These are phyloP conservation scores for Protomyces macrosporus DNA, from an alignment of 1,139 yeast species.

Conservation along the genomic window DNA sequence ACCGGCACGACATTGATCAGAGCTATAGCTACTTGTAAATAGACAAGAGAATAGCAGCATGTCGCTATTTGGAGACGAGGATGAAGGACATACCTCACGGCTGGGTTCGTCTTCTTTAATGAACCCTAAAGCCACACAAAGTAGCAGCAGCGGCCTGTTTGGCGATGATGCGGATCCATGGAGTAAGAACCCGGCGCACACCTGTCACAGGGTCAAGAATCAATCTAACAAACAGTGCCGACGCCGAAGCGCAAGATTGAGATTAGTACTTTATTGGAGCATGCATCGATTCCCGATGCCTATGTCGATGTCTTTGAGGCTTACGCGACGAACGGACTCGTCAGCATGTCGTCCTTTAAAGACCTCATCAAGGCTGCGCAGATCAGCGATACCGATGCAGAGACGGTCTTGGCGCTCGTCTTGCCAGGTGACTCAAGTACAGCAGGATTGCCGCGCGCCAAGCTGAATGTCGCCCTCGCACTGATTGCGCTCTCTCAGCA, in stretches of 20 bases:
- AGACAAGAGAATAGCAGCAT: neutral
- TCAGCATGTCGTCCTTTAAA: conserved; percentile 2
- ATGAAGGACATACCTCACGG: neutral
- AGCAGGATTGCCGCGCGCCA: conserved; percentile 32
- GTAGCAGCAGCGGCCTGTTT: conserved; percentile 2
- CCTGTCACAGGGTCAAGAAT: neutral
- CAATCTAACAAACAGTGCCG: neutral
- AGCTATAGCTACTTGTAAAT: too few relatives aligned
- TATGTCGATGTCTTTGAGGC: conserved; percentile 6
- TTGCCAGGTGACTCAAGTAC: conserved; percentile 23
- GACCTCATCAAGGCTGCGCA: conserved; percentile 1
- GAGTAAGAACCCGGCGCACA: conserved; percentile 4
- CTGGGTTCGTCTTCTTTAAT: neutral
- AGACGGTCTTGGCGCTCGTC: conserved; percentile 1
- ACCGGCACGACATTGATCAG: too few relatives aligned
- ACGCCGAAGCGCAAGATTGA: conserved; percentile 4
- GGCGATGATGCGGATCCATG: conserved; percentile 21
- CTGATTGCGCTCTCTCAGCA: conserved; percentile 39
- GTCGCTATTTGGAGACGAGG: conserved; percentile 23
- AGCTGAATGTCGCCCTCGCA: conserved; percentile 40
- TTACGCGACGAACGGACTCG: neutral
- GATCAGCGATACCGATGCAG: conserved; percentile 2
- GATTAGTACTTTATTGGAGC: neutral
- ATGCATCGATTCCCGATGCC: conserved; percentile 1
- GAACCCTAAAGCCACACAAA: neutral